Percentiles rank a stretch among this genome's conserved stretches.
phyloP scores from a whole-genome alignment of 2,329 filamentous ascomycete genomes.

The Nothomitra cinnamomea region DNA sequence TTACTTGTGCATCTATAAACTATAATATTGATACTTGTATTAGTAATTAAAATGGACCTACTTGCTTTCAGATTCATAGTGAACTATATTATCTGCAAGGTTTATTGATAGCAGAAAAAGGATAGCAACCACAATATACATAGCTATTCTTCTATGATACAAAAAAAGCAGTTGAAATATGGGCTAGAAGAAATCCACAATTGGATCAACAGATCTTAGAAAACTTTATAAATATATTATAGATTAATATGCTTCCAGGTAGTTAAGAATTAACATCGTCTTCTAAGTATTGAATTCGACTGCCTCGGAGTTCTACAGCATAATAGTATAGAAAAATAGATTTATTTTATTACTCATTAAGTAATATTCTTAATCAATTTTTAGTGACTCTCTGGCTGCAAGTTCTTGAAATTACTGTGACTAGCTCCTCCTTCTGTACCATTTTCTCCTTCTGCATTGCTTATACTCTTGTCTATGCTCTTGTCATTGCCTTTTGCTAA shows the following conservation, averaged over 20 bases:
- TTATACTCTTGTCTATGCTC: background rate
- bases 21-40: too few species aligned
- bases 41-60: too few species aligned
- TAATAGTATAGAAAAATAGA: background rate
- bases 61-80: too few species aligned
- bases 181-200: too few species aligned
- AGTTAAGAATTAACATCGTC: background rate
- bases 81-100: too few species aligned
- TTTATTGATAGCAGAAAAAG: too few species aligned
- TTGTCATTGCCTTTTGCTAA: background rate
- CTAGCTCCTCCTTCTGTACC: background rate
- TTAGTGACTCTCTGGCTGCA: background rate
- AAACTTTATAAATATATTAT: too few species aligned
- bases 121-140: too few species aligned
- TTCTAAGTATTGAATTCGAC: background rate
- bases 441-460: background rate
- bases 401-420: background rate
- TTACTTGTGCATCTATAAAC: too few species aligned
- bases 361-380: background rate
- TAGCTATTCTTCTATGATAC: too few species aligned
- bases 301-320: background rate
- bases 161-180: too few species aligned
- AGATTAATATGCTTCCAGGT: background rate
- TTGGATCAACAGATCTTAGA: too few species aligned
- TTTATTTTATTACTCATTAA: background rate